Base-by-base conservation (phyloP, 495 filamentous ascomycete species). In the Aspergillus saccharolyticus region DNA sequence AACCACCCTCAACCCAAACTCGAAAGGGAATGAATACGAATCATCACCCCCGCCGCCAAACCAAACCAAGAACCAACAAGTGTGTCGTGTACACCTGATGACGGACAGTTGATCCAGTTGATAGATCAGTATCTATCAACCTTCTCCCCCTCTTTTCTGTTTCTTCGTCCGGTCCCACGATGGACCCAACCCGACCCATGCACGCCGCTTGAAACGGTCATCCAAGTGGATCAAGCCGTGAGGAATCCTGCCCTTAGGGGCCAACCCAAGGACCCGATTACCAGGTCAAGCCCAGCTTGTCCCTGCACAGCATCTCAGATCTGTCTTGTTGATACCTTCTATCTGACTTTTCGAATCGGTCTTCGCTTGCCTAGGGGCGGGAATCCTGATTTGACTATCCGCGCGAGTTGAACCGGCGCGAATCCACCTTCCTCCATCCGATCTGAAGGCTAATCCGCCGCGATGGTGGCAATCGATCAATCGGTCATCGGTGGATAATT, bases 221-320 rank as follows among this genome's bases (percentile, higher is more conserved):
- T 46, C 44, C n/a, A 39, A 46, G 44, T 46, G 44, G 44, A 46
- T 46, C 44, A 39, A 39, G 10, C 33, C 33, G 33, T 39, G 44
- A 21, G 21, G 44, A 46, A 46, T 46, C 44, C 17, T 5, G 7
- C 6, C 33, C 33, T 39, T 39, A 39, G 33, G 33, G 33, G 33
- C 18, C 44, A 22, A 46, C 10, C 44, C 33, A 19, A 20, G 18
- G 44, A 46, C 44, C 44, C 44, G 44, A 46, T 22, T 7, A 46
- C 44, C 44, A 21, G 44, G 44, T 10, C 44, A 46, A 46, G 44
- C 44, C n/a, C 18, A 16, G n/a, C 44, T 46, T 46, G 44, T 21
- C 44, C 44, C 18, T 46, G 44, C 44, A 46, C 44, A 46, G 21
- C 44, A 46, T 46, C 44, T 46, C n/a, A 20, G 44, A 46, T 46